Evolutionary conservation across 106 monocot species (phyloP).

Genomic region (Posidonia australis): DNA sequence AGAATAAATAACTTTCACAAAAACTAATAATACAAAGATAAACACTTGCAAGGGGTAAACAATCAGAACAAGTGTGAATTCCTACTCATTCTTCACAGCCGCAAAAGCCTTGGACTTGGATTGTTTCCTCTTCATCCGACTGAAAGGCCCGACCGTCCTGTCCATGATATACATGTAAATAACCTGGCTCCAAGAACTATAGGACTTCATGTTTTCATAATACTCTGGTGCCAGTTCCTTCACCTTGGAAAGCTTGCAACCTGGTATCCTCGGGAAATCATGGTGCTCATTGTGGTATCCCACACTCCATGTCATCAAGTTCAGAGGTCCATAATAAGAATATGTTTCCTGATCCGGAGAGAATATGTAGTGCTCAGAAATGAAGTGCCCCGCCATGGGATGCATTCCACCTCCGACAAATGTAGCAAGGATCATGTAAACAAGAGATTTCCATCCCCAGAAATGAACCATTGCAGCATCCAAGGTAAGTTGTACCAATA

Average conservation of each 20-base stretch:
- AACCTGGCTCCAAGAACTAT: conserved; percentile 24
- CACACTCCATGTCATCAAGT: conserved; percentile 77
- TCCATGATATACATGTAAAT: conserved; percentile 27
- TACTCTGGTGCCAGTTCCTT: conserved; percentile 53
- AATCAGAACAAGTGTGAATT: neutral
- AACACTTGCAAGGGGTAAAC: too few species aligned
- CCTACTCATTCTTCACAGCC: neutral
- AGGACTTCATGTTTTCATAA: conserved; percentile 11
- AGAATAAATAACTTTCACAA: too few species aligned
- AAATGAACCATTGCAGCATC: conserved; percentile 42
- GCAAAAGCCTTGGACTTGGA: conserved; percentile 5
- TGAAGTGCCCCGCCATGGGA: conserved; percentile 92
- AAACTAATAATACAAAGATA: too few species aligned
- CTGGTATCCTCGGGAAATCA: conserved; percentile 84
- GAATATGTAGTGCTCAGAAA: conserved; percentile 93
- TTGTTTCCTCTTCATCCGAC: conserved; percentile 23
- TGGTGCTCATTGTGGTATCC: conserved; percentile 97
- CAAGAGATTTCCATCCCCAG: conserved; percentile 69
- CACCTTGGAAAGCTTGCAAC: conserved; percentile 59
- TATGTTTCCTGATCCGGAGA: conserved; percentile 73
- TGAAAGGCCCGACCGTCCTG: conserved; percentile 19
- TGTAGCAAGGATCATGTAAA: conserved; percentile 63
- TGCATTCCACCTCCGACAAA: conserved; percentile 92
- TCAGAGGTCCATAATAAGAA: conserved; percentile 82
- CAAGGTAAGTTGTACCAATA: conserved; percentile 36